Evolutionary conservation across 2,329 filamentous ascomycete genomes (phyloP).

Genomic region (Colletotrichum sojae): DNA sequence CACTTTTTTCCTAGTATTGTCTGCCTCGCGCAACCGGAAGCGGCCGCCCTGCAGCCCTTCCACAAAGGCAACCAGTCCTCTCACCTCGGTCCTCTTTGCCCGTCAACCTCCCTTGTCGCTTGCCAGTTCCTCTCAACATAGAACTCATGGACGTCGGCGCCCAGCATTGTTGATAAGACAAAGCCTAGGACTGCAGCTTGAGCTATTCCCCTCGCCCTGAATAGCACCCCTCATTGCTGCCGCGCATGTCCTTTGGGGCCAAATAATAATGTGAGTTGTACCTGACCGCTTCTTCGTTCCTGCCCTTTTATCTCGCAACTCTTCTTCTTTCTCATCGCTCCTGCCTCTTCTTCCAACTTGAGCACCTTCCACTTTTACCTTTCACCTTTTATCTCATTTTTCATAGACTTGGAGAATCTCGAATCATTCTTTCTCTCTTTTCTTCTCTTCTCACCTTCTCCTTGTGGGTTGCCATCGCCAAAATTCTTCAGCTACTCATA

Average conservation of each 20-base stretch:
- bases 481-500: too few relatives aligned
- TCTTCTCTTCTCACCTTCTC: not conserved
- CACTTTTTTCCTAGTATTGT: constrained; percentile 23
- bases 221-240: constrained; percentile 8
- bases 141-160: constrained; percentile 30
- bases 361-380: not conserved
- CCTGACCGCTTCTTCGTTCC: constrained; percentile 11
- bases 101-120: constrained; percentile 31
- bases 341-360: not conserved
- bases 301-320: constrained; percentile 13
- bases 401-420: not conserved
- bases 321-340: constrained; percentile 25
- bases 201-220: not conserved
- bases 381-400: not conserved
- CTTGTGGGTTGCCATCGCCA: not conserved
- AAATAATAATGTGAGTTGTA: constrained; percentile 39
- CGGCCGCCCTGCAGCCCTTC: constrained; percentile 11
- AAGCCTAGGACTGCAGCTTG: constrained; percentile 12
- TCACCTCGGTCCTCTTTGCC: constrained; percentile 18
- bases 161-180: constrained; percentile 37
- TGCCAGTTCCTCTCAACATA: constrained; percentile 30
- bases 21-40: constrained; percentile 4
- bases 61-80: constrained; percentile 20
- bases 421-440: not conserved
- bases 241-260: constrained; percentile 22